Base-by-base conservation (phyloP, 2,329 filamentous ascomycete genomes). In the Fusarium euwallaceae region DNA sequence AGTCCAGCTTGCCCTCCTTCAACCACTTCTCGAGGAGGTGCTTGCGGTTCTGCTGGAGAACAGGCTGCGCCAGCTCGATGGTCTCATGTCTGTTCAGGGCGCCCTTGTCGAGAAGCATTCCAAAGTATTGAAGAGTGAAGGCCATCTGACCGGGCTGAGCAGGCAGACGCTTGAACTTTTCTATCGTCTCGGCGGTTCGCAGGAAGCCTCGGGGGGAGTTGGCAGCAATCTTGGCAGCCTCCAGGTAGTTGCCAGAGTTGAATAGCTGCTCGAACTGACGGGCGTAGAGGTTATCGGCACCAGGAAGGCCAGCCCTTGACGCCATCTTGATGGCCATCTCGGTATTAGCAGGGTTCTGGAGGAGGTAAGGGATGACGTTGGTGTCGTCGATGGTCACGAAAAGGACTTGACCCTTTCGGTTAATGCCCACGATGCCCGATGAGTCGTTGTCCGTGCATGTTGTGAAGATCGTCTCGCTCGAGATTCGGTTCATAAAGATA, bases 401-500 rank as follows among this genome's bases (percentile, higher is more conserved):
- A 72, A 99, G 89, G 56, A 98, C 95, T 85, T 99, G 97, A 73
- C 97, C 97, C 87, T 98, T 98, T 80, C 97, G 93, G 87, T 99
- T 99, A 82, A 99, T 96, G 78, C 95, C 95, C 63, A 99, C 90
- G 73, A 99, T 93, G 78, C 97, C 97, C 55, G 93, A 91, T 20
- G 95, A 97, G 24, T 95, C 92, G 64, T 90, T 89, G 82, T 99
- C 97, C 39, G 92, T 87, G 56, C 94, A 93, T 22, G 95, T 98
- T 29, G 96, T 97, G 87, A 99, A 99, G 82, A 99, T 98, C 29
- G 97, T 99, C 82, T 99, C 97, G 87, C 95, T 98, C 37, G 97
- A 99, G 80, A 99, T 99, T 79, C 97, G 93, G 89, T 99, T 99
- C 95, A 99, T 97, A 90, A 98, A 99, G 82, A 99, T 97, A 83